Base-by-base conservation (phyloP, 2,329 filamentous ascomycete species). In the Fusarium subglutinans region DNA sequence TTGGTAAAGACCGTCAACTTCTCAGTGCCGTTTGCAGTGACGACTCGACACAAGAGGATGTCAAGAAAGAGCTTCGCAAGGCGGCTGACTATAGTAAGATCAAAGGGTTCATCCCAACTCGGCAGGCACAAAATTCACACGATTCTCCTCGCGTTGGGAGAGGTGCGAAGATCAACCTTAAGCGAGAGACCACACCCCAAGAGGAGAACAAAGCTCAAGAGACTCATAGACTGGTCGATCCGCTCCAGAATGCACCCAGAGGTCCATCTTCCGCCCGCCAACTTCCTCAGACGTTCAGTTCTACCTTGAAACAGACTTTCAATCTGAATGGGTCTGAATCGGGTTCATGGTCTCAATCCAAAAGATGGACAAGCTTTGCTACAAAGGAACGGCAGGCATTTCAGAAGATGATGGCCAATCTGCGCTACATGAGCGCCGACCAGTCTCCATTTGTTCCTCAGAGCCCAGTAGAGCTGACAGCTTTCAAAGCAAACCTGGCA, bases 371-470 rank as follows among this genome's bases (percentile, higher is more conserved):
- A n/a, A 84, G 82, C 69, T 66, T 77, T 15, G 78, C 79, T 44
- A 80, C 79, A 26, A 79, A 78, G 47, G 81, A 82, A 55, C 79
- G 80, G n/a, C 76, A 72, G 37, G 76, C 69, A 9, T 84, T 82
- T 63, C 75, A 81, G n/a, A 84, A 79, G 69, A 77, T 82, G 76
- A 75, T 77, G 73, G 72, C 77, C n/a, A 82, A 82, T 50, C 66
- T 85, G 56, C 79, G 77, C 26, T 79, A 82, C 54, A 81, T 83
- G 57, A 76, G 80, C n/a, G 79, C 80, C 5, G 78, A 80, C 51
- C 79, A 80, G 18, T 85, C 83, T 2, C 82, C 83, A 2, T 82
- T 81, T 54, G 66, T 84, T 11, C 84, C 84, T 15, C 78, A 79
- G 48, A 82, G 38, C 15, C 80, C 82, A 7, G 75, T 77, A 5